A percentile compares a stretch with the other conserved stretches of the same genome.
These are phyloP conservation scores for Kalaharituber pfeilii DNA, from an alignment of 2,329 filamentous ascomycete genomes.

Conservation along the genomic window DNA sequence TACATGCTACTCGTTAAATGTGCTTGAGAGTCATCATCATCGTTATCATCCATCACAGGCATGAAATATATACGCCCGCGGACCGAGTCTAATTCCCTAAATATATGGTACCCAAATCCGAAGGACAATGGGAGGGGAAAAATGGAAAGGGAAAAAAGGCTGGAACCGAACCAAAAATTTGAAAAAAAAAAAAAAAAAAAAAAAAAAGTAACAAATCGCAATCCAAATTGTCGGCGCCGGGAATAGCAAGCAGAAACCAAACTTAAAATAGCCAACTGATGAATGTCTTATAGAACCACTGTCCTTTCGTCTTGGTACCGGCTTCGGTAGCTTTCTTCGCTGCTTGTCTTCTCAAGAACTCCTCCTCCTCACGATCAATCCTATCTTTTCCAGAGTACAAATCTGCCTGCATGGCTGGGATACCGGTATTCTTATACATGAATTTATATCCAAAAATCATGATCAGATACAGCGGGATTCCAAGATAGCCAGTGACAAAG, in stretches of 20 bases:
- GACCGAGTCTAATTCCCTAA: background rate
- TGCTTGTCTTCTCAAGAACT: conserved; percentile 43
- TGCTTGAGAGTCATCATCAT: background rate
- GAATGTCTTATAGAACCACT: conserved; percentile 42
- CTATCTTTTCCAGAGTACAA: conserved; percentile 55
- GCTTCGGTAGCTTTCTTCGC: conserved; percentile 26
- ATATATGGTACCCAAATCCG: background rate
- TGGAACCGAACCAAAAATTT: background rate
- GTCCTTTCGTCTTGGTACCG: conserved; percentile 23
- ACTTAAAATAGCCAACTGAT: conserved; percentile 44
- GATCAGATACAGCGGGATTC: conserved; percentile 55
- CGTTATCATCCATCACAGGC: background rate
- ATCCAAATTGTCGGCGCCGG: too few species aligned
- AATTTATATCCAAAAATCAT: conserved; percentile 54
- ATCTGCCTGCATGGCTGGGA: conserved; percentile 45
- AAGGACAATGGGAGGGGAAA: too few species aligned
- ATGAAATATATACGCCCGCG: too few species aligned
- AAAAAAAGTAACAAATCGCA: background rate
- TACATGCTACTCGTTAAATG: too few species aligned
- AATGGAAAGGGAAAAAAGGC: background rate
- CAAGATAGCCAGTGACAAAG: conserved; percentile 61
- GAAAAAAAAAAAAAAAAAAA: background rate
- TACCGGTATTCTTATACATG: conserved; percentile 35
- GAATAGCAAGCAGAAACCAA: background rate
- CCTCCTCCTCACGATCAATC: conserved; percentile 55